Evolutionary conservation across 2,329 filamentous ascomycete species (phyloP).

Genomic region (Fusarium compactum): DNA sequence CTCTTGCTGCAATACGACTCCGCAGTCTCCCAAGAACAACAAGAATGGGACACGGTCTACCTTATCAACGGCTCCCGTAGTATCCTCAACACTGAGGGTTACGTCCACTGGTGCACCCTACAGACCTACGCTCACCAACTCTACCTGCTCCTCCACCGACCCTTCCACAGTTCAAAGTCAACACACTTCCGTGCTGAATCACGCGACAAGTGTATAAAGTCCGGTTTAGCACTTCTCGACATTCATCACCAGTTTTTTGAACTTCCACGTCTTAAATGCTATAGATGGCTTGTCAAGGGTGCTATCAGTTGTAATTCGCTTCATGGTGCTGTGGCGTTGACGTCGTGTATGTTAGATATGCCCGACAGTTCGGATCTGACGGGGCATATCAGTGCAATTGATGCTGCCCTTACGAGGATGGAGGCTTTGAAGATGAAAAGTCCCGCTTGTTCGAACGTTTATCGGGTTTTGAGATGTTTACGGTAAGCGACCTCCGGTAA

Average conservation of each 20-base stretch:
- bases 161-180: slow-evolving; percentile 3
- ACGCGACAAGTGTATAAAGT: slow-evolving; percentile 14
- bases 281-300: slow-evolving; percentile 22
- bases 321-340: slow-evolving; percentile 5
- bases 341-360: slow-evolving; percentile 20
- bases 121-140: slow-evolving; percentile 22
- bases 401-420: slow-evolving; percentile 8
- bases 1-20: neutral
- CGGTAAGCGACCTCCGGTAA: too few relatives aligned
- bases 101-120: slow-evolving; percentile 16
- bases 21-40: neutral
- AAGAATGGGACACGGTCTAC: slow-evolving; percentile 4
- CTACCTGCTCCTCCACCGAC: slow-evolving; percentile 13
- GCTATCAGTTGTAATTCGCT: slow-evolving; percentile 10
- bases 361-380: slow-evolving; percentile 5
- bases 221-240: neutral
- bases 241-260: slow-evolving; percentile 25
- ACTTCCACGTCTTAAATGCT: neutral
- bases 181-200: slow-evolving; percentile 7
- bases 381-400: slow-evolving; percentile 3
- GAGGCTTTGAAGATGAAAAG: slow-evolving; percentile 16
- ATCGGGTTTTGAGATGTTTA: slow-evolving; percentile 11
- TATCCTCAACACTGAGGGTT: slow-evolving; percentile 5
- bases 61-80: neutral
- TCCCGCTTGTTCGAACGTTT: slow-evolving; percentile 14